Evolutionary conservation across 192 early-diverging fungal species (phyloP).

Genomic region (Paraglomus brasilianum): DNA sequence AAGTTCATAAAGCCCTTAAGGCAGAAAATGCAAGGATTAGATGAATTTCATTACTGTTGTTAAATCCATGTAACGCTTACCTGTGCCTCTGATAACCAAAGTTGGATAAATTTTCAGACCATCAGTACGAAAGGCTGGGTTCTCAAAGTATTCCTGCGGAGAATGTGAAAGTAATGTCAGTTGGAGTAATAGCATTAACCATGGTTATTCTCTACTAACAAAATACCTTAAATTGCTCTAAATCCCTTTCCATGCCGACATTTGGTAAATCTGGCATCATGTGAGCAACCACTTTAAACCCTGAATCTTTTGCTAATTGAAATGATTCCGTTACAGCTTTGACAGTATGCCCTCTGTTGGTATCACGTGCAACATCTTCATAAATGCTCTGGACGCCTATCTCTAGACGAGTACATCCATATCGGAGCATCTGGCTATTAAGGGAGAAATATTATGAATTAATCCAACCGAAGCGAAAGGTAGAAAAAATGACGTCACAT

Average conservation of each 20-base stretch:
- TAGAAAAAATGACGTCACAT: background rate
- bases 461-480: background rate
- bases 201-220: background rate
- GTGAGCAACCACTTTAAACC: conserved; percentile 98
- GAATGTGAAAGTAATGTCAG: background rate
- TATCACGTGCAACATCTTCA: conserved; percentile 99
- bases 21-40: too few species aligned
- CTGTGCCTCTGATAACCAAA: conserved; percentile 97
- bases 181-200: background rate
- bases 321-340: conserved; percentile 97
- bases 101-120: conserved; percentile 99
- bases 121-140: conserved; percentile 97
- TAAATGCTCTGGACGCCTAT: conserved; percentile 99
- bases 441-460: conserved; percentile 6
- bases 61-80: conserved; percentile 28
- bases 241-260: conserved; percentile 98
- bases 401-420: conserved; percentile 97
- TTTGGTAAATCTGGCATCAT: conserved; percentile 99
- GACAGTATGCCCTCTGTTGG: conserved; percentile 97
- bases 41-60: too few species aligned
- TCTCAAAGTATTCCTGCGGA: conserved; percentile 85
- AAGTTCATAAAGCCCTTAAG: conserved; percentile 80
- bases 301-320: conserved; percentile 96
- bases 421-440: conserved; percentile 91
- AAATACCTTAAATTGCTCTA: conserved; percentile 89